Evolutionary conservation across 352 stramenopile genomes (phyloP), one percentile per base, ranked within the genome.

Genomic region (Globisporangium cederbergense): DNA sequence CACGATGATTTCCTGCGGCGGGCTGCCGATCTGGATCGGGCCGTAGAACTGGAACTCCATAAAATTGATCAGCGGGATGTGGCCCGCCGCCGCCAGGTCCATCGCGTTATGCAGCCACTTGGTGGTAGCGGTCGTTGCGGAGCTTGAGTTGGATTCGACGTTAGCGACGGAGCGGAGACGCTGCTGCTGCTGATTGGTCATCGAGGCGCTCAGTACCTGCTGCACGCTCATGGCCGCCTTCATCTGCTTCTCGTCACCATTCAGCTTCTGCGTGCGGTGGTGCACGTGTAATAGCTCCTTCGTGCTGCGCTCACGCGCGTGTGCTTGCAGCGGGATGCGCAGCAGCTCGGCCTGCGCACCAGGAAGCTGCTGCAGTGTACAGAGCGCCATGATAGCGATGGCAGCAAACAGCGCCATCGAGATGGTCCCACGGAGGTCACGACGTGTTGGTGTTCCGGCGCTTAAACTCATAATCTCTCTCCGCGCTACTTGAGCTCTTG

Each of bases 31-130:
- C 32, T 64, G 42, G 7, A 94, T 70, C 8, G 83, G 81, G 0
- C 86, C 86, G 55, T 76, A 93, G 62, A 93, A 94, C 72, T 94
- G 86, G 64, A 93, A 91, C 60, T 92, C 84, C 79, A 90, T 89
- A 46, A 88, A 93, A 65, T 94, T 94, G 51, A 81, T 79, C 3
- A 94, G 74, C 25, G 83, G 67, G 13, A 94, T 74, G 61, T 76
- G 72, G 7, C 79, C 81, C 38, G 64, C 43, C 0, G 71, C 65
- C n/a, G 64, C 47, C 2, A 84, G 69, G 32, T 74, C 61, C 56
- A 73, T 67, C 34, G 60, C 63, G 46, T 65, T 57, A 20, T 79
- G 66, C n/a, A 85, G 56, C 56, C 56, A 62, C 8, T 42, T 56
- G 50, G 50, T 40, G 4, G 22, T 34, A 36, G 49, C 9, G 36